Evolutionary conservation across 106 monocot genomes (phyloP).

Genomic region (Triglochin maritima): DNA sequence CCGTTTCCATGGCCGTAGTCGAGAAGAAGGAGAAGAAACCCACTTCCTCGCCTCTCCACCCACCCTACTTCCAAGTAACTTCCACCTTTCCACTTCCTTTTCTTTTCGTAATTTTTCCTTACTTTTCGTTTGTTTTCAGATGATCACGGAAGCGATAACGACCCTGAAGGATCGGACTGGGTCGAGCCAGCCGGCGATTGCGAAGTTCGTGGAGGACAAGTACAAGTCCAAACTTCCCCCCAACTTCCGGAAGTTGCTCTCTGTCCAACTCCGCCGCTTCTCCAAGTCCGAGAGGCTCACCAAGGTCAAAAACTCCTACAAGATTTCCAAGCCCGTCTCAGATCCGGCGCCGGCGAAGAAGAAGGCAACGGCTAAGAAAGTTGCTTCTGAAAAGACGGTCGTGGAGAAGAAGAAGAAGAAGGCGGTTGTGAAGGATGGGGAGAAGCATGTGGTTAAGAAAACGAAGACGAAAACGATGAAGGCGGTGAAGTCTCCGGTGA

Average conservation of each 20-base stretch:
- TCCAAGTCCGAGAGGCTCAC: slow-evolving; percentile 50
- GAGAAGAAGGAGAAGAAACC: slow-evolving; percentile 19
- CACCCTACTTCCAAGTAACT: slow-evolving; percentile 56
- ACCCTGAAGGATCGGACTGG: slow-evolving; percentile 68
- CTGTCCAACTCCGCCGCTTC: slow-evolving; percentile 42
- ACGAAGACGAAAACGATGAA: no score
- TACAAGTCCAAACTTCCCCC: slow-evolving; percentile 42
- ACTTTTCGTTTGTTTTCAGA: slow-evolving; percentile 18
- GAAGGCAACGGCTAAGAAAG: not conserved
- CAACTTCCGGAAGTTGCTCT: slow-evolving; percentile 59
- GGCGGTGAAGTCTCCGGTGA: not conserved
- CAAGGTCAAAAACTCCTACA: slow-evolving; percentile 77
- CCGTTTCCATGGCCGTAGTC: no score
- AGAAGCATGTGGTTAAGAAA: not conserved
- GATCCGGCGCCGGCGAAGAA: not conserved
- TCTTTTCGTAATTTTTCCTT: not conserved
- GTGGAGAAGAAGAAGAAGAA: not conserved
- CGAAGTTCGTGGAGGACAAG: slow-evolving; percentile 67
- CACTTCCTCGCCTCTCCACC: slow-evolving; percentile 23
- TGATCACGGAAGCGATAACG: slow-evolving; percentile 58
- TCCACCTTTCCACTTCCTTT: not conserved
- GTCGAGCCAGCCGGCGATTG: slow-evolving; percentile 68
- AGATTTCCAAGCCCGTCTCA: slow-evolving; percentile 30
- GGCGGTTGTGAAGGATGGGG: not conserved
- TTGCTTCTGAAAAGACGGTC: not conserved